These are phyloP conservation scores for Kwoniella shivajii DNA, from an alignment of 1,284 basidiomycete genomes.

Conservation along the genomic window DNA sequence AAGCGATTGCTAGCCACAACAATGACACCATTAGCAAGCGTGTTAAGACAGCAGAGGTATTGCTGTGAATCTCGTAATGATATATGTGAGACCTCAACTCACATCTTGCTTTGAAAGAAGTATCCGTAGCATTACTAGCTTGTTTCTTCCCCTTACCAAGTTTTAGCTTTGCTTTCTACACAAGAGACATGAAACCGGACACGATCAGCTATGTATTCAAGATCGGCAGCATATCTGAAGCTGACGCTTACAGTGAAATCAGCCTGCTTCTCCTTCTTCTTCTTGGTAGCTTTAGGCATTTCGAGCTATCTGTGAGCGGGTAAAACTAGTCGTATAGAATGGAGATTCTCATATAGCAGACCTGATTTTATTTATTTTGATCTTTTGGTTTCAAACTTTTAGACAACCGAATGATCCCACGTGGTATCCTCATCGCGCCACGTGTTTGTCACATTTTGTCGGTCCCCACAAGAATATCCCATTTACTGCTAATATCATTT, in stretches of 20 bases:
- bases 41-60: too few relatives aligned
- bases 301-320: not conserved
- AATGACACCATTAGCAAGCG: not conserved
- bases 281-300: constrained; percentile 85
- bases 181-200: too few relatives aligned
- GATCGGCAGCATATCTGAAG: not conserved
- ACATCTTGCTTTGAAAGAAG: constrained; percentile 93
- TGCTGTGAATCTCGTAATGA: too few relatives aligned
- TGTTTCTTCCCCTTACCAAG: constrained; percentile 90
- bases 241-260: constrained; percentile 71
- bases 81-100: constrained; percentile 28
- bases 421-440: too few relatives aligned
- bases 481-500: too few relatives aligned
- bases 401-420: too few relatives aligned
- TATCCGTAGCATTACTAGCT: constrained; percentile 85
- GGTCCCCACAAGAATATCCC: too few relatives aligned
- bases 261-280: constrained; percentile 81
- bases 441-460: too few relatives aligned
- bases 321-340: too few relatives aligned
- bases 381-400: too few relatives aligned
- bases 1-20: constrained; percentile 70
- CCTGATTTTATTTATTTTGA: not conserved
- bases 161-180: constrained; percentile 91
- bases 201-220: not conserved
- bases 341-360: too few relatives aligned